Evolutionary conservation across 306 rosid species (phyloP).

Genomic region (Oemleria cerasiformis): DNA sequence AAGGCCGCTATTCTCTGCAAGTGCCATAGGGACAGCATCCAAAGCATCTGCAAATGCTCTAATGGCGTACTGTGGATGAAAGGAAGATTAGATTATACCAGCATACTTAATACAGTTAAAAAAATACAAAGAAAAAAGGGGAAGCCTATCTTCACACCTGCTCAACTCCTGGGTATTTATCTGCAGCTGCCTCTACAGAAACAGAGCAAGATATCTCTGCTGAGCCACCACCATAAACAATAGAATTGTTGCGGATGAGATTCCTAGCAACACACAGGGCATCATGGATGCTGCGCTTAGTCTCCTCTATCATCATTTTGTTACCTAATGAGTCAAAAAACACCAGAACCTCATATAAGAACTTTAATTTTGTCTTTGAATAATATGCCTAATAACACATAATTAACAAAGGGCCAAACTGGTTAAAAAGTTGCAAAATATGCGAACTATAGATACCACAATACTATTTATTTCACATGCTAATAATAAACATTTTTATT

Average conservation of each 20-base stretch:
- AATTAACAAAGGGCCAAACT: neutral
- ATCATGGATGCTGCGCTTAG: conserved; percentile 94
- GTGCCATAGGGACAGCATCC: conserved; percentile 93
- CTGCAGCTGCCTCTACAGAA: conserved; percentile 93
- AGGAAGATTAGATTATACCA: conserved; percentile 9
- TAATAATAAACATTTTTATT: neutral
- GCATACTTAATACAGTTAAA: neutral
- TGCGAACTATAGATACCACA: neutral
- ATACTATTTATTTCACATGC: neutral
- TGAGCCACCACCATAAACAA: conserved; percentile 98
- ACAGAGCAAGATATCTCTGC: conserved; percentile 87
- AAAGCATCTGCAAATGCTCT: conserved; percentile 94
- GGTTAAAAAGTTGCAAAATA: neutral
- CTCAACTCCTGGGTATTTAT: conserved; percentile 88
- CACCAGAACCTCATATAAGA: conserved; percentile 24
- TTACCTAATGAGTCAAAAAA: conserved; percentile 52
- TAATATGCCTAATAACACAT: neutral
- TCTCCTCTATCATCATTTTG: conserved; percentile 98
- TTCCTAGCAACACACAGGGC: conserved; percentile 96
- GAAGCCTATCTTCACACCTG: conserved; percentile 50
- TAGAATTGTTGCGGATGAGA: conserved; percentile 94
- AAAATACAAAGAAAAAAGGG: too few relatives aligned
- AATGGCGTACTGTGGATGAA: conserved; percentile 75
- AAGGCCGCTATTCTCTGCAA: conserved; percentile 97
- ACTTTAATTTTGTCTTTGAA: neutral